A percentile compares a stretch with the other conserved stretches of the same genome.
Conservation (phyloP, 768 basidiomycete species). For the Psilocybe cubensis region DNA sequence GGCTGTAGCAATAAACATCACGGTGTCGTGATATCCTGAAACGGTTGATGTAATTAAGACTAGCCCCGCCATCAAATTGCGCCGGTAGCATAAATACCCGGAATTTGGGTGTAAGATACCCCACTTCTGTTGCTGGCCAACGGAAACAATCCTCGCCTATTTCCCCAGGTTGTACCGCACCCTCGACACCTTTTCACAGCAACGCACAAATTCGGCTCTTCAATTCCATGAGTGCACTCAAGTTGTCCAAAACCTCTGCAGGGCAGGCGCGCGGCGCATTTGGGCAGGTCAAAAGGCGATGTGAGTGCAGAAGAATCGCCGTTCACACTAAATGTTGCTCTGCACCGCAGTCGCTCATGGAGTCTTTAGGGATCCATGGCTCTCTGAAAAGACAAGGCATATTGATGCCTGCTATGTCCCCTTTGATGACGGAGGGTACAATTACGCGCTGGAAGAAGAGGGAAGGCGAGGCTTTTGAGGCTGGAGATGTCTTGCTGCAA, state of each 20-base stretch:
- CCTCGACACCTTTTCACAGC: neutral
- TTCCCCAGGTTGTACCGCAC: neutral
- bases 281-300: slow-evolving; percentile 28
- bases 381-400: slow-evolving; percentile 40
- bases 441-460: slow-evolving; percentile 80
- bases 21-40: neutral
- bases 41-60: neutral
- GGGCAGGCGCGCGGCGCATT: slow-evolving; percentile 23
- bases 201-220: neutral
- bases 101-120: slow-evolving; percentile 4
- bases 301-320: slow-evolving; percentile 18
- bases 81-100: slow-evolving; percentile 13
- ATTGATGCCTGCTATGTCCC: slow-evolving; percentile 86
- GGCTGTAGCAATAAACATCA: neutral
- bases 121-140: slow-evolving; percentile 23
- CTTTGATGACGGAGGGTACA: slow-evolving; percentile 87
- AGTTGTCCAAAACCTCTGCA: slow-evolving; percentile 26
- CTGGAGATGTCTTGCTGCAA: slow-evolving; percentile 78
- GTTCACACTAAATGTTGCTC: neutral
- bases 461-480: slow-evolving; percentile 71
- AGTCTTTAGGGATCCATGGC: slow-evolving; percentile 34
- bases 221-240: slow-evolving; percentile 23
- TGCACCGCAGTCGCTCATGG: neutral
- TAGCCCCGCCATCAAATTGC: neutral
- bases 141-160: slow-evolving; percentile 5